Percentiles rank a stretch among this genome's conserved stretches.
Evolutionary conservation across 108 stramenopile genomes (phyloP).

Genomic region (Cyclostephanos invisitatus): DNA sequence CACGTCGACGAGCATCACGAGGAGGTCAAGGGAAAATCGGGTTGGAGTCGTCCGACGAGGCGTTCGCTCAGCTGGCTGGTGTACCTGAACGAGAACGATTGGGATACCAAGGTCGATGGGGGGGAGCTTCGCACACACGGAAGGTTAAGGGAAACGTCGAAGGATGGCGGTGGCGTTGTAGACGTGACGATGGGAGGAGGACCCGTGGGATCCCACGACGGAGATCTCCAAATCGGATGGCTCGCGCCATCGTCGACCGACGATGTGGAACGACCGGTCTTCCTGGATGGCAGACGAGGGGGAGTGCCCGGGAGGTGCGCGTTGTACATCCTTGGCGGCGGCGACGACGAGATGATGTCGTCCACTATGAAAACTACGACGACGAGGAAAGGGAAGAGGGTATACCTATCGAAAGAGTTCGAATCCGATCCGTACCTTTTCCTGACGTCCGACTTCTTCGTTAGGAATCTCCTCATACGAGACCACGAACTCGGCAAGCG

Average conservation of each 20-base stretch:
- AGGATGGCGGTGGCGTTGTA: no score
- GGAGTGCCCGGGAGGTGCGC: slow-evolving; percentile 54
- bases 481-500: slow-evolving; percentile 27
- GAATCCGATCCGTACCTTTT: slow-evolving; percentile 57
- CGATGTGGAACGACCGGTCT: slow-evolving; percentile 62
- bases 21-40: slow-evolving; percentile 60
- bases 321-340: slow-evolving; percentile 43
- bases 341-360: slow-evolving; percentile 1
- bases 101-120: slow-evolving; percentile 49
- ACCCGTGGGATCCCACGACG: slow-evolving; percentile 34
- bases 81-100: slow-evolving; percentile 64
- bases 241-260: slow-evolving; percentile 34
- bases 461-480: slow-evolving; percentile 20
- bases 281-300: slow-evolving; percentile 53
- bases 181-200: slow-evolving; percentile 17
- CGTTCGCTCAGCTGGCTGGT: slow-evolving; percentile 67
- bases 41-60: slow-evolving; percentile 60
- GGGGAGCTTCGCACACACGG: slow-evolving; percentile 56
- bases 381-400: not conserved
- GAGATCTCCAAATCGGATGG: slow-evolving; percentile 77
- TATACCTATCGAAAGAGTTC: slow-evolving; percentile 56
- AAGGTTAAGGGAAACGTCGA: slow-evolving; percentile 3
- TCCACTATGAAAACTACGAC: no score
- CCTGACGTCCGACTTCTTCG: slow-evolving; percentile 38
- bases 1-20: slow-evolving; percentile 80